phyloP scores from a whole-genome alignment of 108 stramenopile genomes.

The Fragilariopsis cylindrus region DNA sequence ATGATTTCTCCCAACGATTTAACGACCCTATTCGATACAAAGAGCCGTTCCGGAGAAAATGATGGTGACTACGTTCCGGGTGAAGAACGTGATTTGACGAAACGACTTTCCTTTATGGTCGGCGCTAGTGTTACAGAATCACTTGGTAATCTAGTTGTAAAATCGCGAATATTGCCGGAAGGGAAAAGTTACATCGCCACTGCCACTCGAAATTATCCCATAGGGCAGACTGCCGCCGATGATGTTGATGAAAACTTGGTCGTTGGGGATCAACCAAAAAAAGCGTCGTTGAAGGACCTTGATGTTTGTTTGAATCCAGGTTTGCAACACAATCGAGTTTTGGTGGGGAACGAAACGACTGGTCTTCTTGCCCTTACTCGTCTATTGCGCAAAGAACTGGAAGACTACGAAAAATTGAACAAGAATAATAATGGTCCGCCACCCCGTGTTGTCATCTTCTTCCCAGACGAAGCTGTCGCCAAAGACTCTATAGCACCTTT shows the following conservation, averaged over 20 bases:
- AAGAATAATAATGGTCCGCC: conserved; percentile 25
- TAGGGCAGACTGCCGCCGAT: not conserved
- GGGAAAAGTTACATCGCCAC: conserved; percentile 82
- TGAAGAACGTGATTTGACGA: conserved; percentile 32
- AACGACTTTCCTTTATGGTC: conserved; percentile 70
- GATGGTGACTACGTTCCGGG: conserved; percentile 40
- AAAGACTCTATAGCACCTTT: conserved; percentile 53
- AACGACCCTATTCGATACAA: conserved; percentile 62
- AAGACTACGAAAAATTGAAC: conserved; percentile 50
- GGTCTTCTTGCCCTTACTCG: conserved; percentile 63
- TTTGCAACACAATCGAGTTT: conserved; percentile 65
- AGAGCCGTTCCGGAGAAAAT: conserved; percentile 15
- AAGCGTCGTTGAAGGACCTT: conserved; percentile 72
- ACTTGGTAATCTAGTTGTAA: conserved; percentile 71
- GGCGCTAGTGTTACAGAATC: conserved; percentile 84
- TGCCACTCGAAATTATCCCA: conserved; percentile 43
- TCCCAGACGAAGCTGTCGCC: conserved; percentile 77
- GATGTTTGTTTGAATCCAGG: conserved; percentile 75
- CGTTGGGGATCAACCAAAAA: conserved; percentile 34
- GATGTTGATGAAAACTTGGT: conserved; percentile 27
- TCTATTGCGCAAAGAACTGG: conserved; percentile 72
- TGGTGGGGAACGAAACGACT: conserved; percentile 42
- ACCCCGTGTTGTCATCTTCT: conserved; percentile 82
- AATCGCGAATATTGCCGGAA: conserved; percentile 67
- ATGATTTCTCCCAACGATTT: conserved; percentile 53